Evolutionary conservation across 345 rosid species (phyloP).

Genomic region (Aethionema arabicum): DNA sequence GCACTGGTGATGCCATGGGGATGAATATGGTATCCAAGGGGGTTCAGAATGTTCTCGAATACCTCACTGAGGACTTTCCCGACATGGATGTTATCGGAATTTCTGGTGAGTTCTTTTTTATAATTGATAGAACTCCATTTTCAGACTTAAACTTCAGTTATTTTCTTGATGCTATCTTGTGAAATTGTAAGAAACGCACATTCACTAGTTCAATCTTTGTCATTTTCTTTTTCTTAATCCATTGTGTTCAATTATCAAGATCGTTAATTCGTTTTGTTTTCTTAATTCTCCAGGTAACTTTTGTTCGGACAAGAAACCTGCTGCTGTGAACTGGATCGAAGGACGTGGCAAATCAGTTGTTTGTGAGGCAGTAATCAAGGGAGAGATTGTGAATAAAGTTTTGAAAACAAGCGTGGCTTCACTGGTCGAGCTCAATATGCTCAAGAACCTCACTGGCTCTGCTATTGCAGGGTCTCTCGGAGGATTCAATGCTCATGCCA

Average conservation of each 20-base stretch:
- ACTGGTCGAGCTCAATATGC: conserved; percentile 79
- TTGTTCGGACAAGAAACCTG: conserved; percentile 90
- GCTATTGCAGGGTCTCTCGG: conserved; percentile 87
- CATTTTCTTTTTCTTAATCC: not conserved
- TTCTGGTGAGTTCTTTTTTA: conserved; percentile 49
- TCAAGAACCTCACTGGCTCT: conserved; percentile 80
- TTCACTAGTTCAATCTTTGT: not conserved
- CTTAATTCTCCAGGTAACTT: conserved; percentile 52
- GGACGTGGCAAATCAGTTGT: conserved; percentile 91
- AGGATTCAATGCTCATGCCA: conserved; percentile 89
- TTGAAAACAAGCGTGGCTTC: conserved; percentile 71
- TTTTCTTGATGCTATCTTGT: conserved; percentile 10
- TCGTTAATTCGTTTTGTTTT: not conserved
- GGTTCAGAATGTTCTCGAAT: conserved; percentile 84
- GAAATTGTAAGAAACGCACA: not conserved
- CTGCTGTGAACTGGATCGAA: conserved; percentile 96
- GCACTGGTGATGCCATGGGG: conserved; percentile 98
- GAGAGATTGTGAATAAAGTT: conserved; percentile 72
- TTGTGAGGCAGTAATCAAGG: conserved; percentile 79
- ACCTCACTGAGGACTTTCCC: conserved; percentile 68
- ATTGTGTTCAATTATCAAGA: not conserved
- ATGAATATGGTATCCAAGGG: conserved; percentile 98
- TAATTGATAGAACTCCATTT: not conserved
- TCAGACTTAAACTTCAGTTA: not conserved
- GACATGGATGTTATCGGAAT: conserved; percentile 86